Evolutionary conservation across 371 early-diverging fungal genomes (phyloP).

Genomic region (Rhizopus delemar): DNA sequence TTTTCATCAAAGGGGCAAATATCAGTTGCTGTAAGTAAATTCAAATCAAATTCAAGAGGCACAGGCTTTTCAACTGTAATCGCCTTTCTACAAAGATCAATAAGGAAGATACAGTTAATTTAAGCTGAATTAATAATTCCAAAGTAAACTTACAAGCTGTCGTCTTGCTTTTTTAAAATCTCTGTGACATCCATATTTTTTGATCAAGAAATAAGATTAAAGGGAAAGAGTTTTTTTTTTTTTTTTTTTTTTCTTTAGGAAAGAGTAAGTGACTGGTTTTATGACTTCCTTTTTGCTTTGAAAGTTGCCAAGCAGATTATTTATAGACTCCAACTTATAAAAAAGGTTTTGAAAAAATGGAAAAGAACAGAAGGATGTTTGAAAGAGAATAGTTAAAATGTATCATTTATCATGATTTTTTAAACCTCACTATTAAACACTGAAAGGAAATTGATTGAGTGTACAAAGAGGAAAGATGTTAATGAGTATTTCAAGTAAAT

Average conservation of each 20-base stretch:
- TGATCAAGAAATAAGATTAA: background rate
- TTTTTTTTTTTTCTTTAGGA: background rate
- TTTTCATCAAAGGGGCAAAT: constrained; percentile 74
- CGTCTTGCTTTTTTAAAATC: constrained; percentile 67
- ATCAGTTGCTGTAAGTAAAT: constrained; percentile 78
- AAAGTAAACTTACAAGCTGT: constrained; percentile 49
- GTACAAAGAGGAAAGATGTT: too few species aligned
- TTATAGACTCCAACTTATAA: too few species aligned
- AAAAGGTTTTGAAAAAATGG: too few species aligned
- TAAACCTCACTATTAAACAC: too few species aligned
- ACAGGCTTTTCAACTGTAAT: constrained; percentile 72
- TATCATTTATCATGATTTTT: too few species aligned
- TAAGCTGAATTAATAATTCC: background rate
- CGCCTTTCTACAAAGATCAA: constrained; percentile 49
- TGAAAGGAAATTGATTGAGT: too few species aligned
- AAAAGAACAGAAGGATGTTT: too few species aligned
- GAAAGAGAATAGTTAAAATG: too few species aligned
- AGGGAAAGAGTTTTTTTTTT: background rate
- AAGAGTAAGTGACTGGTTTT: background rate
- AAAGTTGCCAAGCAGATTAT: too few species aligned
- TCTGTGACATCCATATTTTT: constrained; percentile 69
- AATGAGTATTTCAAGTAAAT: too few species aligned
- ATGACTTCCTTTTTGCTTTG: background rate
- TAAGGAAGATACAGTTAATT: too few species aligned
- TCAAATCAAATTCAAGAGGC: constrained; percentile 87